These are phyloP conservation scores for Diaporthe sp. DNA, from an alignment of 2,329 filamentous ascomycete species.

Conservation along the genomic window DNA sequence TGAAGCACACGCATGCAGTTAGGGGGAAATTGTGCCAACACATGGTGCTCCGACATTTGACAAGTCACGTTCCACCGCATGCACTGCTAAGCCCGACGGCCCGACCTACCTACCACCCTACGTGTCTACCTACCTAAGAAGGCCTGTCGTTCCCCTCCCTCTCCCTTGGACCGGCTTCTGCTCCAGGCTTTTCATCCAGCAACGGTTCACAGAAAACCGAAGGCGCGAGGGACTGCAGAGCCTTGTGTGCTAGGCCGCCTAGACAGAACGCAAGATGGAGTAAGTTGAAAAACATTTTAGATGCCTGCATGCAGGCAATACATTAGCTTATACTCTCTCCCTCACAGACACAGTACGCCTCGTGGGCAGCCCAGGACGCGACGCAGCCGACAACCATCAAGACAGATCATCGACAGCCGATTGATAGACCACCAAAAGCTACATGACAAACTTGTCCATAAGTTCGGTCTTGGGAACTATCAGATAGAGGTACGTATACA, in stretches of 20 bases:
- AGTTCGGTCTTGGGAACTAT: constrained; percentile 27
- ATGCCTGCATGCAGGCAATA: not conserved
- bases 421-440: constrained; percentile 29
- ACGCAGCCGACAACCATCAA: constrained; percentile 6
- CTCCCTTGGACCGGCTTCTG: not conserved
- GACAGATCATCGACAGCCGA: constrained; percentile 33
- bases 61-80: constrained; percentile 1
- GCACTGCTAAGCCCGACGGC: not conserved
- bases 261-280: not conserved
- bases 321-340: not conserved
- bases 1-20: not conserved
- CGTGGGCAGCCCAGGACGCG: constrained; percentile 5
- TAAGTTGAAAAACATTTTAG: constrained; percentile 8
- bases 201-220: not conserved
- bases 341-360: not conserved
- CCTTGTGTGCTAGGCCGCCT: not conserved
- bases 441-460: constrained; percentile 15
- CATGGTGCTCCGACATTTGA: not conserved
- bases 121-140: not conserved
- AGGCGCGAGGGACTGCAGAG: not conserved
- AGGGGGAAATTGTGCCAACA: not conserved
- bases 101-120: not conserved
- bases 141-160: not conserved
- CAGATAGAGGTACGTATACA: constrained; percentile 26
- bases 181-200: not conserved